A percentile compares a stretch with the other conserved stretches of the same genome.
Conservation (phyloP, 116 monocot genomes). For the Iris pallida region DNA sequence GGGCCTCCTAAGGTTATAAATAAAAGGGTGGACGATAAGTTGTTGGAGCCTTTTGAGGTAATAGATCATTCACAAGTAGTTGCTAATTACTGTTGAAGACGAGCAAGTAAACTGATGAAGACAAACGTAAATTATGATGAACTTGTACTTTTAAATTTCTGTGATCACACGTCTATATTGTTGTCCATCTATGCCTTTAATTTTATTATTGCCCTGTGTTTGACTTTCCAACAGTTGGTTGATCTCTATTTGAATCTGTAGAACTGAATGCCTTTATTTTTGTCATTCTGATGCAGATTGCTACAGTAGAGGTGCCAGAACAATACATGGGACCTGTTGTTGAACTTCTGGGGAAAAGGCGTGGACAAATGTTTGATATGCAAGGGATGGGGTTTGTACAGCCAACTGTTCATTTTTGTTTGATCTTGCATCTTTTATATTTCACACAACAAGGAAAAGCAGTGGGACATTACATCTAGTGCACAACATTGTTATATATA, state of each 20-base stretch:
- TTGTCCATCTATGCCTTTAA: background rate
- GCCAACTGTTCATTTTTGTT: background rate
- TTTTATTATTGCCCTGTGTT: background rate
- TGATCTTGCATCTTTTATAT: background rate
- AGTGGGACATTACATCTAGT: background rate
- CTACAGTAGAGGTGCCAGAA: slow-evolving; percentile 90
- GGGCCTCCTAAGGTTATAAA: slow-evolving; percentile 97
- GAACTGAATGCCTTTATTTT: background rate
- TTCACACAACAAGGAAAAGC: too few species aligned
- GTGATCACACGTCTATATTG: background rate
- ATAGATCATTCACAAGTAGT: slow-evolving; percentile 1
- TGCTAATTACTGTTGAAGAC: background rate
- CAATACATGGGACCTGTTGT: slow-evolving; percentile 81
- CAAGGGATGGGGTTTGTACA: slow-evolving; percentile 62
- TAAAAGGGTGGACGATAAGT: slow-evolving; percentile 65
- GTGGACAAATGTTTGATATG: slow-evolving; percentile 98
- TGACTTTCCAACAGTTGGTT: background rate
- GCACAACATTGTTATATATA: background rate
- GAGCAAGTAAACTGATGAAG: background rate
- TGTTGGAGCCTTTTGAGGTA: slow-evolving; percentile 95
- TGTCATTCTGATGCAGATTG: slow-evolving; percentile 50
- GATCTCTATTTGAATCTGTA: background rate
- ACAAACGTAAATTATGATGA: background rate
- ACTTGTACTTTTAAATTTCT: background rate
- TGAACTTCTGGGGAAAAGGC: slow-evolving; percentile 91